Base-by-base conservation (phyloP, 1,284 basidiomycete species). In the Acaromyces ingoldii region DNA sequence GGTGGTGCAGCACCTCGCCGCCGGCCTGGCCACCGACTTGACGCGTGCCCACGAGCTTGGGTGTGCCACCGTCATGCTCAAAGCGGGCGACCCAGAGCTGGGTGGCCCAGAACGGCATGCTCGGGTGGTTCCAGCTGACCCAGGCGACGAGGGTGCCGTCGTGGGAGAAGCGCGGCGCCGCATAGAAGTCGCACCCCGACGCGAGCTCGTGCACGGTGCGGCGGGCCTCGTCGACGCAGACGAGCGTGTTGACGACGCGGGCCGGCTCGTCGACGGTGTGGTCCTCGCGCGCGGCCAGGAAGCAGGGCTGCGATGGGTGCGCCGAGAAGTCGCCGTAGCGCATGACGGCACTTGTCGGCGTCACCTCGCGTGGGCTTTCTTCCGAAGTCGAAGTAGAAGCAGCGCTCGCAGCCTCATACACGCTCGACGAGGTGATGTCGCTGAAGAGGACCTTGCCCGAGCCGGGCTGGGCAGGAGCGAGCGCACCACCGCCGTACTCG, bases 61-160 rank as follows among this genome's bases (percentile, higher is more conserved):
- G 49, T 30, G 26, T 33, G 19, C n/a, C 44, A 40, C 36, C 47
- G 13, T 43, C 43, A 7, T 45, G 25, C 5, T 55, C 58, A 25
- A 81, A 68, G 10, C 78, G 34, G 0, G 81, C 84, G 22, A 85
- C 72, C 62, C 80, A 78, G 33, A 89, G 77, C 63, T 84, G 78
- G 0, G 82, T 80, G 17, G 83, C 84, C 63, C 87, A 83, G 84
- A 86, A 89, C 19, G 87, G 86, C 88, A 89, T 89, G 65, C 87
- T 83, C 0, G 88, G 88, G 58, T 78, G 76, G 29, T 70, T 65
- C 87, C 87, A 89, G 55, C 85, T 80, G 42, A 84, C 78, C 84
- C 85, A 90, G 2, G 81, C 82, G 17, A 89, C 63, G 38, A 80
- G 80, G 19, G 75, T 78, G 0, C 86, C 88, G 61, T 86, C 82